Base-by-base conservation (phyloP, 305 asterid genomes). In the Fraxinus sp. region DNA sequence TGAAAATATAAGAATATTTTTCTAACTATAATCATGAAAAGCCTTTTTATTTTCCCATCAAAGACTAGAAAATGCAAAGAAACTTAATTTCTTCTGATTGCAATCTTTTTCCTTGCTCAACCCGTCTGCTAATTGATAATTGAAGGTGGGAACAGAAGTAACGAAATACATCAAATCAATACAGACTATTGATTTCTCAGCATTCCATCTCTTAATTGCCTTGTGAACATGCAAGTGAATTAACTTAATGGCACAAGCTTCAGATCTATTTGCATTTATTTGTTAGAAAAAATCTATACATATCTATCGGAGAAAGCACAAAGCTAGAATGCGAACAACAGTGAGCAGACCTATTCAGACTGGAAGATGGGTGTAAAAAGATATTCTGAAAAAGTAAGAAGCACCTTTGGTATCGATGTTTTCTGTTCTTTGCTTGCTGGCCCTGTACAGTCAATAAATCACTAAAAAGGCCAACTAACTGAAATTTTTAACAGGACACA, bases 391-490 rank as follows among this genome's bases (percentile, higher is more conserved):
- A n/a, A 74, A 77, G 74, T 49, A 62, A 76, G 79, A 82, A 77
- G 78, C 81, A 85, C 91, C 92, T 86, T 41, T 70, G 80, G 71
- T 39, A 74, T 77, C 62, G 66, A 81, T 55, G n/a, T 13, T 64
- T 80, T 41, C 85, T 49, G 84, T 78, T 84, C 81, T 73, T 46
- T 74, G 81, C 82, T 81, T 70, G 39, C 75, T 70, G 83, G 81
- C 81, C 88, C 90, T 86, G 86, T 39, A 71, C 28, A 66, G 73
- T 74, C 66, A 41, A 74, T 28, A 66, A 26, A 24, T 66, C 33
- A 66, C 30, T 66, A 66, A 66, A 82, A 57, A 68, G 66, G 59
- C 72, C 74, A 39, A 83, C 72, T 52, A 80, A 68, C 46, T n/a
- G 73, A 49, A 52, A 78, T 71, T 44, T 20, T 76, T 26, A 76